Evolutionary conservation across 108 stramenopile species (phyloP).

Genomic region (Fistulifera solaris): DNA sequence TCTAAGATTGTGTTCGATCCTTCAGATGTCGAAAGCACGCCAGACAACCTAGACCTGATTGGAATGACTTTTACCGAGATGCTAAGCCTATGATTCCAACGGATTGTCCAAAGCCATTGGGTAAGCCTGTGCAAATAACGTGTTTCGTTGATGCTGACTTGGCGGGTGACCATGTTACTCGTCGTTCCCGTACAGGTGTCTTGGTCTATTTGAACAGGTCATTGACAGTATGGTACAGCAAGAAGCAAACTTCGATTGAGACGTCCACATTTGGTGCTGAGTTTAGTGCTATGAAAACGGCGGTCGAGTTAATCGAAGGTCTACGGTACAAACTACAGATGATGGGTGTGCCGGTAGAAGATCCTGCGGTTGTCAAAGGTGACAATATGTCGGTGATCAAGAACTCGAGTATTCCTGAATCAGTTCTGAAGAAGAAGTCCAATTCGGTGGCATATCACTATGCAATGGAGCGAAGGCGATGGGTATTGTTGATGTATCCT

Average conservation of each 20-base stretch:
- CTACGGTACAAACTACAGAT: conserved; percentile 50
- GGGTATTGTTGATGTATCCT: conserved; percentile 6
- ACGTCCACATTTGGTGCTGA: conserved; percentile 44
- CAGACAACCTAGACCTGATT: conserved; percentile 2
- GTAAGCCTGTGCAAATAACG: conserved; percentile 13
- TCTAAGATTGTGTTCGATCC: conserved; percentile 29
- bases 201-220: conserved; percentile 43
- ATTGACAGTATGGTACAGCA: conserved; percentile 36
- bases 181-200: conserved; percentile 44
- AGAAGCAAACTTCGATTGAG: conserved; percentile 48
- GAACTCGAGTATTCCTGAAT: conserved; percentile 24
- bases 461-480: conserved; percentile 25
- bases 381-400: conserved; percentile 37
- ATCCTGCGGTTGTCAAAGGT: conserved; percentile 16
- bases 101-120: conserved; percentile 23
- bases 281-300: conserved; percentile 30
- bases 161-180: conserved; percentile 33
- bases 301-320: conserved; percentile 25
- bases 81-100: conserved; percentile 19
- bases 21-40: neutral
- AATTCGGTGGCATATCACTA: conserved; percentile 40
- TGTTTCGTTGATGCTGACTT: conserved; percentile 47
- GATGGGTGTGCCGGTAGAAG: conserved; percentile 40
- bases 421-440: conserved; percentile 34
- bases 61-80: conserved; percentile 19